Evolutionary conservation across 2,329 filamentous ascomycete species (phyloP).

Genomic region (Phaeosphaeria sp.): DNA sequence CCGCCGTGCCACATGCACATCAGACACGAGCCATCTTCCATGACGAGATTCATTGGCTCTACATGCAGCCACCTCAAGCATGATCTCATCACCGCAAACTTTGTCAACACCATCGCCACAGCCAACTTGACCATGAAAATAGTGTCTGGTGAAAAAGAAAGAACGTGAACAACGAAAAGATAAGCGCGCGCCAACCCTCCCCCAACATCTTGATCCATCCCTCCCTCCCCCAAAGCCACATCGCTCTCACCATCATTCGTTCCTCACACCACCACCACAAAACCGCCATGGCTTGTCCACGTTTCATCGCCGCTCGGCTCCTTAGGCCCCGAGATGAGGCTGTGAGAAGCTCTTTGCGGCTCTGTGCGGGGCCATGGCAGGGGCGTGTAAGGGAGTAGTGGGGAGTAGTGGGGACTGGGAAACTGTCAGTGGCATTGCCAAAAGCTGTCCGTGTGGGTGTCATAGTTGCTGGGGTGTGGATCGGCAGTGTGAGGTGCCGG

Average conservation of each 20-base stretch:
- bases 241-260: background rate
- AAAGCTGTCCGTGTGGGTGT: background rate
- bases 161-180: too few relatives aligned
- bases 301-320: background rate
- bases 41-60: background rate
- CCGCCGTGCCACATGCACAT: slow-evolving; percentile 3
- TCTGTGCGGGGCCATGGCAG: background rate
- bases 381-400: background rate
- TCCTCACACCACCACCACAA: background rate
- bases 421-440: background rate
- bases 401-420: background rate
- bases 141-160: background rate
- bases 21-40: background rate
- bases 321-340: background rate
- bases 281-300: background rate
- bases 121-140: too few relatives aligned
- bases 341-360: background rate
- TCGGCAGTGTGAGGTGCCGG: background rate
- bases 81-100: background rate
- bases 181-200: background rate
- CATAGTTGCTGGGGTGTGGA: background rate
- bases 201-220: too few relatives aligned
- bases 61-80: background rate
- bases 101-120: background rate
- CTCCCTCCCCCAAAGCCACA: too few relatives aligned